Evolutionary conservation across 1,284 basidiomycete genomes (phyloP).

Genomic region (Prillingera fragicola): DNA sequence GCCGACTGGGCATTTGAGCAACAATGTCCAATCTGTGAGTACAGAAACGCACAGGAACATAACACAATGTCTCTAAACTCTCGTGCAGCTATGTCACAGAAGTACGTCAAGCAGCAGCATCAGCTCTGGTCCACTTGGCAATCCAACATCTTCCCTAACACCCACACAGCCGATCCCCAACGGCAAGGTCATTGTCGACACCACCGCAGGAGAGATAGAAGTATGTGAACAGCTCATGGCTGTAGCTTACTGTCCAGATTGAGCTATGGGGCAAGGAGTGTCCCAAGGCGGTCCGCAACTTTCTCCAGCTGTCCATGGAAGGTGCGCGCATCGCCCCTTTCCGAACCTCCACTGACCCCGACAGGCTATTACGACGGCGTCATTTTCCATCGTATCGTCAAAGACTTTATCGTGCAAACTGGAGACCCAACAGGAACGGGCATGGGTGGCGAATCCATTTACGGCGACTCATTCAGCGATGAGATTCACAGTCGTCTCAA

Average conservation of each 20-base stretch:
- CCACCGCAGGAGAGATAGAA: conserved; percentile 85
- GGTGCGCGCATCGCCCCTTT: conserved; percentile 54
- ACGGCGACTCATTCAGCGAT: conserved; percentile 85
- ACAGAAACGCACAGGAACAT: neutral
- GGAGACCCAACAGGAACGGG: conserved; percentile 94
- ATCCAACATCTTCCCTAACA: neutral
- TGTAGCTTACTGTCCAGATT: conserved; percentile 50
- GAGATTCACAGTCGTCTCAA: conserved; percentile 84
- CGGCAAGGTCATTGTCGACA: conserved; percentile 81
- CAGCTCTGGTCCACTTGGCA: neutral
- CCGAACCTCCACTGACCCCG: conserved; percentile 12
- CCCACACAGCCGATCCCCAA: conserved; percentile 56
- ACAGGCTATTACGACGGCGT: conserved; percentile 91
- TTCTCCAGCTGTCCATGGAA: conserved; percentile 82
- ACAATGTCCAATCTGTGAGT: conserved; percentile 38
- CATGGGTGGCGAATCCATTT: conserved; percentile 83
- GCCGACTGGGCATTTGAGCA: too few species aligned
- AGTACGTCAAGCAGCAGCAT: conserved; percentile 13
- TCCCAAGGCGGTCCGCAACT: conserved; percentile 89
- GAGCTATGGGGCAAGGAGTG: conserved; percentile 95
- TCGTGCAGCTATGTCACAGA: conserved; percentile 39
- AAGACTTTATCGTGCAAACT: conserved; percentile 85
- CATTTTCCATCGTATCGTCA: conserved; percentile 79
- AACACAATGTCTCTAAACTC: too few species aligned
- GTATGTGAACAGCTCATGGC: conserved; percentile 18